phyloP scores from a whole-genome alignment of 768 basidiomycete species.

The Hypholoma fasciculare region DNA sequence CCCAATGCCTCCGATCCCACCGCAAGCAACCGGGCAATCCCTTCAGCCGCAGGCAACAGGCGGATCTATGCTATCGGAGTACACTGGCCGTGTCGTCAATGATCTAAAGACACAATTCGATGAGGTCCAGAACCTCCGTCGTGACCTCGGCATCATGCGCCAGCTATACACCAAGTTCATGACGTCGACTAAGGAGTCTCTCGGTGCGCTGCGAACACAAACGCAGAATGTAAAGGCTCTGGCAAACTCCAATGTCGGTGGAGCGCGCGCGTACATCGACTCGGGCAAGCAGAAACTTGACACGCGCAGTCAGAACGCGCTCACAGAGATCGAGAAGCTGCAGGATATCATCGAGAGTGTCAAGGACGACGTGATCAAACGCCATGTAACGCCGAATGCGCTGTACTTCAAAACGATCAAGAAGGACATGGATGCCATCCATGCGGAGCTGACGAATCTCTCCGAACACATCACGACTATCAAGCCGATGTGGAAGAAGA shows the following conservation, averaged over 20 bases:
- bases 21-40: constrained; percentile 69
- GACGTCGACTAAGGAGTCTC: constrained; percentile 85
- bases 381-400: constrained; percentile 82
- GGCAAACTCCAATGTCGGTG: constrained; percentile 78
- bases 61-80: constrained; percentile 70
- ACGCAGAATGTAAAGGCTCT: constrained; percentile 88
- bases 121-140: constrained; percentile 90
- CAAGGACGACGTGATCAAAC: constrained; percentile 88
- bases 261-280: constrained; percentile 85
- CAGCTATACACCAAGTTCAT: constrained; percentile 95
- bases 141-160: constrained; percentile 91
- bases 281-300: constrained; percentile 94
- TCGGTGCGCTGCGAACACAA: constrained; percentile 76
- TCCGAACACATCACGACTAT: constrained; percentile 85
- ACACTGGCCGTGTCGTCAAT: constrained; percentile 69
- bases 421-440: constrained; percentile 67
- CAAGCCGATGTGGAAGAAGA: constrained; percentile 98
- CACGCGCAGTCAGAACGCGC: constrained; percentile 79
- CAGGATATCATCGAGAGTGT: constrained; percentile 88
- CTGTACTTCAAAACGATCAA: constrained; percentile 68
- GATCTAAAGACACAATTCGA: constrained; percentile 93
- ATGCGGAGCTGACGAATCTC: constrained; percentile 72
- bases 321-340: constrained; percentile 92
- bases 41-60: constrained; percentile 75
- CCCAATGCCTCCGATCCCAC: constrained; percentile 37